Conservation (phyloP, 352 stramenopile species). For the Aphanomyces euteiches region DNA sequence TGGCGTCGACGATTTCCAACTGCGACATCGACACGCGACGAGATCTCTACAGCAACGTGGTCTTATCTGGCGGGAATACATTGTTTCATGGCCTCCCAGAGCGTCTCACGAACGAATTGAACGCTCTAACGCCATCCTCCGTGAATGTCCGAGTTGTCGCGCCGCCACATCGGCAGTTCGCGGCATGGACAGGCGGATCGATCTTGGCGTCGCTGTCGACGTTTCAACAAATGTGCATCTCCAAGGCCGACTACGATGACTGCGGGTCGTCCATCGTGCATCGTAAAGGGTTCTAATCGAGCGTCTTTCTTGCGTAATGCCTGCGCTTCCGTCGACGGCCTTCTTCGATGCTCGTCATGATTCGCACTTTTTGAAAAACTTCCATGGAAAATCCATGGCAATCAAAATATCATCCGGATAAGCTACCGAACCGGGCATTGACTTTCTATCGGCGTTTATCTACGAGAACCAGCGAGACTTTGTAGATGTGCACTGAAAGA, state of each 20-base stretch:
- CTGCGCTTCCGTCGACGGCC: too few species aligned
- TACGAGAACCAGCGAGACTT: too few species aligned
- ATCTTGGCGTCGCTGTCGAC: slow-evolving; percentile 96
- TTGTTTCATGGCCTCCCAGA: slow-evolving; percentile 95
- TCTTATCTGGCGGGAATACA: slow-evolving; percentile 94
- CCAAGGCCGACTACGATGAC: slow-evolving; percentile 97
- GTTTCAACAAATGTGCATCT: slow-evolving; percentile 99
- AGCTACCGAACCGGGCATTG: too few species aligned
- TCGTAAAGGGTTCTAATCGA: slow-evolving; percentile 90
- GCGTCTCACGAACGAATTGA: slow-evolving; percentile 91
- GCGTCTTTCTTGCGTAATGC: background rate
- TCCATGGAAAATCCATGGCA: too few species aligned
- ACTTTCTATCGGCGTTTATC: too few species aligned
- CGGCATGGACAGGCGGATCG: slow-evolving; percentile 96
- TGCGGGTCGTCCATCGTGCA: slow-evolving; percentile 94
- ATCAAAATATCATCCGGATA: too few species aligned
- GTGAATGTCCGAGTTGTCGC: slow-evolving; percentile 97
- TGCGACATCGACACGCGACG: slow-evolving; percentile 90
- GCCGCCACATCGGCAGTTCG: slow-evolving; percentile 92
- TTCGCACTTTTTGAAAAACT: too few species aligned
- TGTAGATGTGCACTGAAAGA: too few species aligned
- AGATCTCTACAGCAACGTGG: slow-evolving; percentile 95
- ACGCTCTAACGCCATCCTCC: slow-evolving; percentile 75
- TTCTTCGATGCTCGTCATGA: too few species aligned
- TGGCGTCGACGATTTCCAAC: slow-evolving; percentile 83